These are phyloP conservation scores for Pseudozyma sp. DNA, from an alignment of 1,284 basidiomycete species.

Conservation along the genomic window DNA sequence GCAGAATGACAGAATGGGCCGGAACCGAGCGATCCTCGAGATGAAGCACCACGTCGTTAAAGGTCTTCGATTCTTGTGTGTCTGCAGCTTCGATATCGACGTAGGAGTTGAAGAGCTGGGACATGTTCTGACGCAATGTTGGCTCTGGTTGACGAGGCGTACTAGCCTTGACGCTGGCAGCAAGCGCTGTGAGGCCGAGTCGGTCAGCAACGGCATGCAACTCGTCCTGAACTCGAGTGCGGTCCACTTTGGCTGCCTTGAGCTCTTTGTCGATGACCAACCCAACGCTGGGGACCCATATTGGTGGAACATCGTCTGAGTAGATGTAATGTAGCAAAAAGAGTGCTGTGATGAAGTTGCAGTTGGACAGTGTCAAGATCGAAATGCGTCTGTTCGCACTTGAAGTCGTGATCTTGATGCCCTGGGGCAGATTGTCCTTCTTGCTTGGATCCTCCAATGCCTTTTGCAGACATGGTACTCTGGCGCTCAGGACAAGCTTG, in stretches of 20 bases:
- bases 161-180: slow-evolving; percentile 69
- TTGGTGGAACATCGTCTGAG: slow-evolving; percentile 81
- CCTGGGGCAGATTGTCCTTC: slow-evolving; percentile 20
- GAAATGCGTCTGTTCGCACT: slow-evolving; percentile 18
- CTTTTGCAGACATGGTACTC: slow-evolving; percentile 73
- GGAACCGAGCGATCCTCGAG: slow-evolving; percentile 79
- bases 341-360: slow-evolving; percentile 78
- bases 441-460: slow-evolving; percentile 25
- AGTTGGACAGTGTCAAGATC: slow-evolving; percentile 69
- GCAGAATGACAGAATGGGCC: slow-evolving; percentile 81
- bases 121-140: slow-evolving; percentile 73
- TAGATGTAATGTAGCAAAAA: slow-evolving; percentile 88
- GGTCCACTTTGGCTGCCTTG: slow-evolving; percentile 75
- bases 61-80: slow-evolving; percentile 18
- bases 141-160: slow-evolving; percentile 69
- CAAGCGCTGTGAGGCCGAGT: slow-evolving; percentile 71
- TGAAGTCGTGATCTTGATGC: slow-evolving; percentile 29
- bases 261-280: slow-evolving; percentile 72
- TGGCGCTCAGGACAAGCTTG: slow-evolving; percentile 76
- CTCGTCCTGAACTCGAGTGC: slow-evolving; percentile 73
- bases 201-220: slow-evolving; percentile 74
- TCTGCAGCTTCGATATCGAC: slow-evolving; percentile 23
- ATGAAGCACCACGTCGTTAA: slow-evolving; percentile 80
- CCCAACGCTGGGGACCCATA: slow-evolving; percentile 85
- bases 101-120: slow-evolving; percentile 70